These are phyloP conservation scores for Crucihimalaya himalaica DNA, from an alignment of 345 rosid species.

Conservation along the genomic window DNA sequence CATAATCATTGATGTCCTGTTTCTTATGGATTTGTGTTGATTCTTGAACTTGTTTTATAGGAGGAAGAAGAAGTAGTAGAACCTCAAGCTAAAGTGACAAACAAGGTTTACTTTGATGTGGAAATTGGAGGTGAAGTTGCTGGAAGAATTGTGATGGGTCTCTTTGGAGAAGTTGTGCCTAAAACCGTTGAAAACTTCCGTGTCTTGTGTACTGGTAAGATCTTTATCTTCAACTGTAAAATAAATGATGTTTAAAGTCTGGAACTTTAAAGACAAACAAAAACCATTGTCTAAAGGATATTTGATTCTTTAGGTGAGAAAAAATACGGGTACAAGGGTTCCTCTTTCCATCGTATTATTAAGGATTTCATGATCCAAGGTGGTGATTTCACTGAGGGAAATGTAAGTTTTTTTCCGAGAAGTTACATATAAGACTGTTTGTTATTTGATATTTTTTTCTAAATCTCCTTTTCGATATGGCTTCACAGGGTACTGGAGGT, in stretches of 20 bases:
- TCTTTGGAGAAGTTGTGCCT: conserved; percentile 82
- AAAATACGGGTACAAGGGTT: conserved; percentile 81
- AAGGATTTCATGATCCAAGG: conserved; percentile 97
- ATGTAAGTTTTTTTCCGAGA: conserved; percentile 46
- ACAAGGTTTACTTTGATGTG: conserved; percentile 82
- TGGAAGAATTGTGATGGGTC: conserved; percentile 86
- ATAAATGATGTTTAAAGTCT: neutral
- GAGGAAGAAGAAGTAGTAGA: conserved; percentile 48
- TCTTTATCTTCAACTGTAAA: neutral
- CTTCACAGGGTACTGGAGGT: conserved; percentile 89
- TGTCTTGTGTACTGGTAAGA: conserved; percentile 75
- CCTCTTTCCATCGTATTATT: conserved; percentile 87
- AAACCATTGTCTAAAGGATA: neutral
- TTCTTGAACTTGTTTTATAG: conserved; percentile 40
- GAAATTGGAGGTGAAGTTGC: conserved; percentile 76
- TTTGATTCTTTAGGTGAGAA: conserved; percentile 67
- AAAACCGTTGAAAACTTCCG: conserved; percentile 88
- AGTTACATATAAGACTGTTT: neutral
- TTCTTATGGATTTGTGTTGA: conserved; percentile 7
- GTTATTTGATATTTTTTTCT: neutral
- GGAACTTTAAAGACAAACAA: neutral
- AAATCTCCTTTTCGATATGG: conserved; percentile 19
- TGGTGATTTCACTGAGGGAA: conserved; percentile 85
- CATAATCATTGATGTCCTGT: neutral
- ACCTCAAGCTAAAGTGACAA: conserved; percentile 78